Base-by-base conservation (phyloP, 2,329 filamentous ascomycete genomes). In the Decorospora gaudefroyi region DNA sequence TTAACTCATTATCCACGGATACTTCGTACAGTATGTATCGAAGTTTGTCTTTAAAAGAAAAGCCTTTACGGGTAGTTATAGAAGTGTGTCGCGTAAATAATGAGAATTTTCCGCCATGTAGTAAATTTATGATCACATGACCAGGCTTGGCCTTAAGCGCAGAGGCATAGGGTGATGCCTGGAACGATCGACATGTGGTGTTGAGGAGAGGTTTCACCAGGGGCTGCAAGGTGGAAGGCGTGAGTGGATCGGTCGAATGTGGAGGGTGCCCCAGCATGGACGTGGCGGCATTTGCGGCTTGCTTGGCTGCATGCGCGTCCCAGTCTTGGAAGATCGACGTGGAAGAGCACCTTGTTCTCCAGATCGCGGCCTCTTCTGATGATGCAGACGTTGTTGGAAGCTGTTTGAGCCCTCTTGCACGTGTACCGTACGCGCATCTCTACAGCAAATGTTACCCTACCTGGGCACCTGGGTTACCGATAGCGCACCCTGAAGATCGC, bases 181-280 rank as follows among this genome's bases (percentile, higher is more conserved):
- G 35, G 31, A 39, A 38, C 27, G 38, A 48, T 48, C 18, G 48
- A 45, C 12, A 52, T 56, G 54, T 65, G 61, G 62, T 66, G 62
- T 65, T 65, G 62, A 65, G 53, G 45, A 48, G 52, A 48, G 52
- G 62, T 65, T 66, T 65, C 62, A 63, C 55, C 55, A 51, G 52
- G 55, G 56, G 52, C 16, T 39, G 25, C 27, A 28, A 28, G 48
- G 38, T 45, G 47, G 45, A 38, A 27, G 46, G 51, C 41, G 44
- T 42, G 25, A 49, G 53, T 46, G 47, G 48, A 34, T 34, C 51
- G 30, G 41, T 18, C 19, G 25, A 37, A 36, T 42, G 43, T 46
- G 38, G 43, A 46, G 43, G 32, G 43, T 30, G 36, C 35, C 23
- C 35, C 36, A 41, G 42, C 22, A 19, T 26, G 25, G 27, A 39